These are phyloP conservation scores for Mrakia hoshinonis DNA, from an alignment of 768 basidiomycete genomes.

Conservation along the genomic window DNA sequence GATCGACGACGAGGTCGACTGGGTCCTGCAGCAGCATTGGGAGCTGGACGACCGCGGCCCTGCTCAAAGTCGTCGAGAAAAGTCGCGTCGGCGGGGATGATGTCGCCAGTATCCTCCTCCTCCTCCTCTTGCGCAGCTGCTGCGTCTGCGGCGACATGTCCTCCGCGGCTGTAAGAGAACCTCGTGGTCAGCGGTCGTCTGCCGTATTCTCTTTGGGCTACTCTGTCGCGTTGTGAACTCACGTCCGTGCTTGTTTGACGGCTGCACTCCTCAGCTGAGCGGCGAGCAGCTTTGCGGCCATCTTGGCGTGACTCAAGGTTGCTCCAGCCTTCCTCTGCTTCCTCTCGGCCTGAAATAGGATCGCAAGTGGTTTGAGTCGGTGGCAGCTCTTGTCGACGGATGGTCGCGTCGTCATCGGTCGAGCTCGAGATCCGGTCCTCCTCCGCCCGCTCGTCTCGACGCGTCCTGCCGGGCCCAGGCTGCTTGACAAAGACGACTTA, in stretches of 20 bases:
- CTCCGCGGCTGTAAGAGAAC: neutral
- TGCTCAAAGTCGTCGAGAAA: constrained; percentile 75
- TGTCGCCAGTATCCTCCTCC: constrained; percentile 46
- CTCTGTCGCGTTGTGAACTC: too few species aligned
- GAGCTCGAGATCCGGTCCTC: too few species aligned
- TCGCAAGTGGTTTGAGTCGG: neutral
- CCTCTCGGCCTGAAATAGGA: constrained; percentile 57
- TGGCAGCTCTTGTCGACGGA: neutral
- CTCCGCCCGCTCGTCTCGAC: too few species aligned
- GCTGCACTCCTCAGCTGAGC: constrained; percentile 88
- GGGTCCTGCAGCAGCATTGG: constrained; percentile 32
- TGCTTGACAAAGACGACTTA: constrained; percentile 41
- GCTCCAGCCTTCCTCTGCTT: constrained; percentile 88
- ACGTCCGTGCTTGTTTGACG: constrained; percentile 51
- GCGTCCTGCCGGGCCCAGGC: too few species aligned
- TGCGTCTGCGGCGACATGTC: neutral
- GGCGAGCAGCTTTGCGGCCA: constrained; percentile 85
- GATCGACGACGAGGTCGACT: constrained; percentile 31
- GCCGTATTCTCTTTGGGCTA: too few species aligned
- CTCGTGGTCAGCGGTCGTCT: too few species aligned
- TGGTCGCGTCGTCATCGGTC: neutral
- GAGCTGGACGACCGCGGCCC: constrained; percentile 48
- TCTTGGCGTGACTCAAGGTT: constrained; percentile 68
- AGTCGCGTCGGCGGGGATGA: constrained; percentile 62
- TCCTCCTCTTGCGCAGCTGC: constrained; percentile 34